Evolutionary conservation across 768 basidiomycete genomes (phyloP).

Genomic region (Guyanaporus albipodus): DNA sequence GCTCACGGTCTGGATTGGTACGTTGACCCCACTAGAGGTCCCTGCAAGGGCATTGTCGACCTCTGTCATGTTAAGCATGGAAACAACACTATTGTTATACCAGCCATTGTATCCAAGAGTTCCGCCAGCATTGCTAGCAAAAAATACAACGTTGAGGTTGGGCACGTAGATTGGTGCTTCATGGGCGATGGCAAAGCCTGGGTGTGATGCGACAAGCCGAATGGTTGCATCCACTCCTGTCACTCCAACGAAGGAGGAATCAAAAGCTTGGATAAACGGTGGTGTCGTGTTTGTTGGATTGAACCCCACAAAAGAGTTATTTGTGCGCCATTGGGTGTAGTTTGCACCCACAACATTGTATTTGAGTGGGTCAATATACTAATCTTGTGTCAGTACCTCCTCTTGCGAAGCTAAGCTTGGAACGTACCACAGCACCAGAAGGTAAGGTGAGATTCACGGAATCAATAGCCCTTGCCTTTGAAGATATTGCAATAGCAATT

Average conservation of each 20-base stretch:
- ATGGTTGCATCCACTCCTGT: conserved; percentile 58
- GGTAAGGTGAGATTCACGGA: conserved; percentile 9
- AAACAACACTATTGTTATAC: conserved; percentile 58
- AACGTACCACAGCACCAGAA: conserved; percentile 24
- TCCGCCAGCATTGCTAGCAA: conserved; percentile 69
- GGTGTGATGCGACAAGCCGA: conserved; percentile 56
- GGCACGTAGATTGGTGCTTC: conserved; percentile 71
- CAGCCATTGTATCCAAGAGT: conserved; percentile 59
- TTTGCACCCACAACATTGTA: conserved; percentile 51
- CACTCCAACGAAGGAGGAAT: conserved; percentile 51
- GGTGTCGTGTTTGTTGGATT: conserved; percentile 57
- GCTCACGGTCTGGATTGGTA: conserved; percentile 43
- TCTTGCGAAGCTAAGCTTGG: background rate
- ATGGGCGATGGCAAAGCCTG: conserved; percentile 69
- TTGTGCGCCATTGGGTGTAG: conserved; percentile 35
- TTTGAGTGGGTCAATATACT: conserved; percentile 50
- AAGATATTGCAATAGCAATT: conserved; percentile 1
- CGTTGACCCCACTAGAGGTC: conserved; percentile 38
- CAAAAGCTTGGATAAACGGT: conserved; percentile 58
- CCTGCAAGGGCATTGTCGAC: conserved; percentile 44
- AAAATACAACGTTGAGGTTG: conserved; percentile 65
- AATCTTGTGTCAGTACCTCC: background rate
- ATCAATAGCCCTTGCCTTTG: background rate
- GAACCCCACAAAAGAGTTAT: conserved; percentile 43
- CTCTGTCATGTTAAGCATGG: conserved; percentile 57